phyloP scores from a whole-genome alignment of 2,329 filamentous ascomycete species.

The Ophiocordyceps sinensis region DNA sequence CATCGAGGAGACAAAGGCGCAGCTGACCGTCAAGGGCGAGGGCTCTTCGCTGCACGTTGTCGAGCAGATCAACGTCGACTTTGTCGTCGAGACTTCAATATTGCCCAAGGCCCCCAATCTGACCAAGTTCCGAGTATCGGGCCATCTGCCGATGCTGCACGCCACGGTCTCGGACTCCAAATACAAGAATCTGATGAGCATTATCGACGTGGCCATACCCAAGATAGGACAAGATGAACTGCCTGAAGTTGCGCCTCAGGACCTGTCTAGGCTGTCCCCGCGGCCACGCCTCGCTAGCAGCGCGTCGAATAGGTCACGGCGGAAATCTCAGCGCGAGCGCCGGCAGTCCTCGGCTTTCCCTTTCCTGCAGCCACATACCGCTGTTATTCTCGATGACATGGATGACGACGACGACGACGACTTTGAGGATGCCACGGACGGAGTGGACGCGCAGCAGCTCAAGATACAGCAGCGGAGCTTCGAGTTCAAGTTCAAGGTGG shows the following conservation, averaged over 20 bases:
- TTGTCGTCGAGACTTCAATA: slow-evolving; percentile 91
- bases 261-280: slow-evolving; percentile 10
- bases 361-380: slow-evolving; percentile 55
- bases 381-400: slow-evolving; percentile 68
- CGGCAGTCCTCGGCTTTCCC: slow-evolving; percentile 59
- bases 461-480: slow-evolving; percentile 83
- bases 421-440: slow-evolving; percentile 53
- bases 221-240: slow-evolving; percentile 44
- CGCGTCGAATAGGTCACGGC: slow-evolving; percentile 29
- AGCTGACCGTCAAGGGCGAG: slow-evolving; percentile 55
- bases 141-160: slow-evolving; percentile 82
- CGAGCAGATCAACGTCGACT: slow-evolving; percentile 94
- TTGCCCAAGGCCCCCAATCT: slow-evolving; percentile 90
- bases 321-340: slow-evolving; percentile 30
- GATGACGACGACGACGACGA: slow-evolving; percentile 42
- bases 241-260: slow-evolving; percentile 7
- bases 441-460: slow-evolving; percentile 38
- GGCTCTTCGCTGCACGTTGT: slow-evolving; percentile 73
- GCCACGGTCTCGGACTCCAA: slow-evolving; percentile 87
- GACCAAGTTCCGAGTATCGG: slow-evolving; percentile 81
- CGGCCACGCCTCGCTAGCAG: slow-evolving; percentile 32
- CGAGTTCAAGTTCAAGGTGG: slow-evolving; percentile 93
- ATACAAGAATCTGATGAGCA: slow-evolving; percentile 91
- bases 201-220: slow-evolving; percentile 90
- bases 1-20: slow-evolving; percentile 75